Conservation (phyloP, 116 monocot genomes). For the Cymodocea nodosa region DNA sequence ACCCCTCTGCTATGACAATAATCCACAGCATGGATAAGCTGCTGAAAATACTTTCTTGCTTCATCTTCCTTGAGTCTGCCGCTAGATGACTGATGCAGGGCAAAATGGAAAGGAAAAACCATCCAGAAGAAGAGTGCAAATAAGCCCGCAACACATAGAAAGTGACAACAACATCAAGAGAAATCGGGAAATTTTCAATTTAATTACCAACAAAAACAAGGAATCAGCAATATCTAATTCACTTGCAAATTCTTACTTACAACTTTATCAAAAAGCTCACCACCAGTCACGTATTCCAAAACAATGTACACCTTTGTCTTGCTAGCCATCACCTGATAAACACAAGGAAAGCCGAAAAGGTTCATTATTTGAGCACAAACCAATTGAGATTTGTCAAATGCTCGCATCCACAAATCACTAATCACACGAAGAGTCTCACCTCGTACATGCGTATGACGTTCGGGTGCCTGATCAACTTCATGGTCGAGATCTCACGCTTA, state of each 20-base stretch:
- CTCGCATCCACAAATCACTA: not conserved
- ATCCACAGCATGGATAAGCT: constrained; percentile 61
- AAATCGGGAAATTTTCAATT: not conserved
- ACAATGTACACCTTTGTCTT: constrained; percentile 79
- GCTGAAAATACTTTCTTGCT: constrained; percentile 66
- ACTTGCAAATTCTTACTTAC: constrained; percentile 38
- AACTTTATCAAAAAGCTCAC: constrained; percentile 64
- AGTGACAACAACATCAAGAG: no score
- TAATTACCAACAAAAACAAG: not conserved
- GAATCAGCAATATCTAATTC: not conserved
- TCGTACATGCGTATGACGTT: constrained; percentile 68
- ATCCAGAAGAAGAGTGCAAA: no score
- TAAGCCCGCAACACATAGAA: no score
- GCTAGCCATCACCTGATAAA: constrained; percentile 58
- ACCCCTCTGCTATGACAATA: constrained; percentile 64
- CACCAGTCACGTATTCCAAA: constrained; percentile 66
- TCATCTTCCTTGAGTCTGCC: constrained; percentile 23
- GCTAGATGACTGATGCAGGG: not conserved
- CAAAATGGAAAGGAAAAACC: no score
- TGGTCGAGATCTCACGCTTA: constrained; percentile 79
- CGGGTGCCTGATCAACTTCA: constrained; percentile 84
- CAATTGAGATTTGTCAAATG: not conserved
- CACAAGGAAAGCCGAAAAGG: not conserved
- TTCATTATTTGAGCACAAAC: not conserved
- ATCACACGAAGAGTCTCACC: constrained; percentile 13